These are phyloP conservation scores for Chrysoporthe deuterocubensis DNA, from an alignment of 2,329 filamentous ascomycete species.

Conservation along the genomic window DNA sequence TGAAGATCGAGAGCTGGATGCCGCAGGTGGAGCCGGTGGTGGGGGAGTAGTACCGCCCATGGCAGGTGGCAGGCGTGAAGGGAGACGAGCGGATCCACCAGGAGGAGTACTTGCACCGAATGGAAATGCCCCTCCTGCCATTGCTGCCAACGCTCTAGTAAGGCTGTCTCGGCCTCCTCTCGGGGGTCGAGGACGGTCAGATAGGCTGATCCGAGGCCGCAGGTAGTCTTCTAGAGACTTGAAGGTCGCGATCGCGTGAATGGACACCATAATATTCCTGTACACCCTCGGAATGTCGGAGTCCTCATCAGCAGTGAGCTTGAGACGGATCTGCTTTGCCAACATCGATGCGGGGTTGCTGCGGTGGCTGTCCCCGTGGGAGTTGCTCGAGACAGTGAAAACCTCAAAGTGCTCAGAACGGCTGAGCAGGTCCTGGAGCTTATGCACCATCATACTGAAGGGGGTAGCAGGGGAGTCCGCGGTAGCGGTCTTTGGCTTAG, in stretches of 20 bases:
- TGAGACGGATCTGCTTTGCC: conserved; percentile 90
- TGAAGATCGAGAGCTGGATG: conserved; percentile 49
- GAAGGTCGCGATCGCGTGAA: conserved; percentile 97
- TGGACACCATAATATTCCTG: conserved; percentile 95
- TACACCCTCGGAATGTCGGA: conserved; percentile 88
- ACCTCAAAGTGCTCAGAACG: conserved; percentile 98
- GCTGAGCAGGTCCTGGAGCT: conserved; percentile 93
- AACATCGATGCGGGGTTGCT: conserved; percentile 95
- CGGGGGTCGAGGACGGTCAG: conserved; percentile 64
- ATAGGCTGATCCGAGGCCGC: conserved; percentile 81
- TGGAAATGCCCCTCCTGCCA: conserved; percentile 72
- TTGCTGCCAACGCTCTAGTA: conserved; percentile 72
- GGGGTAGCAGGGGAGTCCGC: conserved; percentile 76
- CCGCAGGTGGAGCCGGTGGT: conserved; percentile 44
- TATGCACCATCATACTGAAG: conserved; percentile 89
- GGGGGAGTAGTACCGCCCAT: conserved; percentile 33
- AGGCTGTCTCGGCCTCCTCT: conserved; percentile 65
- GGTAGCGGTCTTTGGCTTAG: conserved; percentile 66
- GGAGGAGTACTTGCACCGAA: conserved; percentile 49
- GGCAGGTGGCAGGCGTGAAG: conserved; percentile 43
- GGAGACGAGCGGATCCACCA: conserved; percentile 51
- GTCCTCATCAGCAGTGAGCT: conserved; percentile 85
- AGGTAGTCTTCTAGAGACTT: conserved; percentile 96
- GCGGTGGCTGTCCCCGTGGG: conserved; percentile 65
- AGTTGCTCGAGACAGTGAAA: conserved; percentile 85